phyloP scores from a whole-genome alignment of 2,329 filamentous ascomycete genomes.

The Aspergillus sp. region DNA sequence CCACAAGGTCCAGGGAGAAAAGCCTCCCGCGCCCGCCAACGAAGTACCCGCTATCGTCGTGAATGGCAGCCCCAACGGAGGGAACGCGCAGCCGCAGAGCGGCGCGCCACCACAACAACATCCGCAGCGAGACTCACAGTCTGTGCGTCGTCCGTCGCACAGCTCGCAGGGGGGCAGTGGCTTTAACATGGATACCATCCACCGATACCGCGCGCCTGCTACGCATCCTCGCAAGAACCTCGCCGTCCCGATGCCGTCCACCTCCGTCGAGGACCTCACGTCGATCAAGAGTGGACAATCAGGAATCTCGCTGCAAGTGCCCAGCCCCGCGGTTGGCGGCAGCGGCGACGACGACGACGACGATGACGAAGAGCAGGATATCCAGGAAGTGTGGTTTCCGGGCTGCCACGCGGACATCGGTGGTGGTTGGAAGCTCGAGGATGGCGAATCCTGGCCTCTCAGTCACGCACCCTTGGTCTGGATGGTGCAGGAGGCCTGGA shows the following conservation, averaged over 20 bases:
- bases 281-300: conserved; percentile 25
- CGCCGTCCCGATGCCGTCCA: conserved; percentile 19
- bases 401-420: conserved; percentile 73
- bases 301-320: conserved; percentile 22
- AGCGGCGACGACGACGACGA: conserved; percentile 19
- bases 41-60: conserved; percentile 25
- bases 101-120: conserved; percentile 1
- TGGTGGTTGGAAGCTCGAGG: conserved; percentile 59
- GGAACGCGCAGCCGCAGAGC: no score
- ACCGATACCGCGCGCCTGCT: conserved; percentile 24
- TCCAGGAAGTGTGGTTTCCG: conserved; percentile 67
- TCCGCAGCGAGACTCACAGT: conserved; percentile 14
- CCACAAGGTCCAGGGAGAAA: conserved; percentile 1
- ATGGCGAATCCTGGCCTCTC: conserved; percentile 50
- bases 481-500: conserved; percentile 58
- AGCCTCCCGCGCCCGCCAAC: no score
- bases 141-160: conserved; percentile 22
- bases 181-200: conserved; percentile 2
- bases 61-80: conserved; percentile 10
- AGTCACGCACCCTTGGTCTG: conserved; percentile 62
- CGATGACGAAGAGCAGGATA: conserved; percentile 51
- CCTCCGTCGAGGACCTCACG: conserved; percentile 21
- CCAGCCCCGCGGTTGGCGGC: conserved; percentile 11
- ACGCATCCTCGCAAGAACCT: conserved; percentile 11
- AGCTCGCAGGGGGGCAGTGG: conserved; percentile 8